Evolutionary conservation across 1,284 basidiomycete genomes (phyloP).

Genomic region (Vanrija pseudolonga): DNA sequence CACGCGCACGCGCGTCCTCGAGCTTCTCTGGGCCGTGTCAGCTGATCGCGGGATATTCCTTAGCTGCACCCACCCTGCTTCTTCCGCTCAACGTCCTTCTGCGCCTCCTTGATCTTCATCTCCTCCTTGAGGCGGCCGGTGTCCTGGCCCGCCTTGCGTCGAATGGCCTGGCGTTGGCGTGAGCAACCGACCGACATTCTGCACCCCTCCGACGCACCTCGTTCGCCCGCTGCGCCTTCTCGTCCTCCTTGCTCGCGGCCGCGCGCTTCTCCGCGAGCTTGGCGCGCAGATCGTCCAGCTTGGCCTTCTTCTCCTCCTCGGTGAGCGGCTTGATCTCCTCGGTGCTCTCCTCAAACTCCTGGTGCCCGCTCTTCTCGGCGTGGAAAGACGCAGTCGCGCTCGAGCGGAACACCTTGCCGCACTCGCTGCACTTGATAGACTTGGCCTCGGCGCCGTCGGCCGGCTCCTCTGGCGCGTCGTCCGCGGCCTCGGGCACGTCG

Average conservation of each 20-base stretch:
- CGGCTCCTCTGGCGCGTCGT: slow-evolving; percentile 59
- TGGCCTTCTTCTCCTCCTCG: slow-evolving; percentile 86
- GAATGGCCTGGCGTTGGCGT: slow-evolving; percentile 51
- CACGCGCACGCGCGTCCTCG: slow-evolving; percentile 75
- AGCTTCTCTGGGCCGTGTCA: slow-evolving; percentile 63
- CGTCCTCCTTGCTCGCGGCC: slow-evolving; percentile 64
- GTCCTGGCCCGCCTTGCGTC: slow-evolving; percentile 83
- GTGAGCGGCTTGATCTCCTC: slow-evolving; percentile 82
- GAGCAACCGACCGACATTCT: slow-evolving; percentile 1
- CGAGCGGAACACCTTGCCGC: slow-evolving; percentile 82
- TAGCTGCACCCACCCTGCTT: slow-evolving; percentile 59
- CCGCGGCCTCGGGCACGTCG: slow-evolving; percentile 62
- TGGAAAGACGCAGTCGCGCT: slow-evolving; percentile 88
- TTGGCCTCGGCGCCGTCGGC: slow-evolving; percentile 21
- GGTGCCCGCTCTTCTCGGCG: slow-evolving; percentile 91
- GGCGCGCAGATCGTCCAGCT: slow-evolving; percentile 70
- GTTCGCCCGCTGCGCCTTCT: slow-evolving; percentile 68
- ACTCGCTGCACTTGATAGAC: slow-evolving; percentile 53
- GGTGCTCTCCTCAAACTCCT: slow-evolving; percentile 89
- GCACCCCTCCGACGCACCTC: slow-evolving; percentile 66
- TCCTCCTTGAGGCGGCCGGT: slow-evolving; percentile 69
- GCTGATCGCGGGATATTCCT: not conserved
- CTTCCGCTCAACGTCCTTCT: slow-evolving; percentile 74
- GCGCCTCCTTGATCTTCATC: slow-evolving; percentile 68
- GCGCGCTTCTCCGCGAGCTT: slow-evolving; percentile 72